Percentiles rank a stretch among this genome's conserved stretches.
phyloP scores from a whole-genome alignment of 805 yeast genomes.

The Ogataea thermomethanolica region DNA sequence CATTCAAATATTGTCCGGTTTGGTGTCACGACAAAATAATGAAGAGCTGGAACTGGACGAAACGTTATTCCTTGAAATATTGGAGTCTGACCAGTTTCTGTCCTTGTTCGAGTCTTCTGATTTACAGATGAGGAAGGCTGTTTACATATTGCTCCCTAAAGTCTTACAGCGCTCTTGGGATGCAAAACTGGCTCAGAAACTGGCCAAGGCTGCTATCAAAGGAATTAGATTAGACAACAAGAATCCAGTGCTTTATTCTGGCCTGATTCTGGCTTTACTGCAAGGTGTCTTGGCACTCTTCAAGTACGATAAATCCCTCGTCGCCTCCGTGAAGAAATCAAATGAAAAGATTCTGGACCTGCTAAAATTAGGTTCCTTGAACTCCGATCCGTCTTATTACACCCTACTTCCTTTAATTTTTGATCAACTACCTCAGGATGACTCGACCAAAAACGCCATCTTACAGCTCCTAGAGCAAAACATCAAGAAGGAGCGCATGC shows the following conservation, averaged over 20 bases:
- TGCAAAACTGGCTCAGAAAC: constrained; percentile 34
- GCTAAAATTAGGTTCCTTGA: constrained; percentile 50
- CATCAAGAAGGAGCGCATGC: constrained; percentile 23
- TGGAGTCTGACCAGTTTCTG: constrained; percentile 44
- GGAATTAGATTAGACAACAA: constrained; percentile 37
- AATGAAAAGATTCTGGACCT: constrained; percentile 44
- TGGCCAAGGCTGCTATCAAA: constrained; percentile 45
- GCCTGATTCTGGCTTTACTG: constrained; percentile 46
- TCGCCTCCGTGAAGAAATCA: constrained; percentile 48
- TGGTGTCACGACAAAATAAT: constrained; percentile 8
- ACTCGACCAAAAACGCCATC: constrained; percentile 14
- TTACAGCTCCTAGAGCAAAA: constrained; percentile 19
- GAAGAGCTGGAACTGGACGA: constrained; percentile 19
- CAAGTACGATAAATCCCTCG: constrained; percentile 46
- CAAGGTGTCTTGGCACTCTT: constrained; percentile 44
- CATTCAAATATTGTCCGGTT: constrained; percentile 41
- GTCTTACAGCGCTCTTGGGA: constrained; percentile 26
- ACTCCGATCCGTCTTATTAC: constrained; percentile 51
- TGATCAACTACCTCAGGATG: constrained; percentile 20
- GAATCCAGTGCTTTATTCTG: constrained; percentile 42
- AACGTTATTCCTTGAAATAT: constrained; percentile 31
- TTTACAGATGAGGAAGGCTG: constrained; percentile 39
- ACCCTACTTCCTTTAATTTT: constrained; percentile 19
- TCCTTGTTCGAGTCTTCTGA: constrained; percentile 38
- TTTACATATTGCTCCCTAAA: constrained; percentile 36